These are phyloP conservation scores for Helicocarpus griseus DNA, from an alignment of 2,329 filamentous ascomycete genomes.

Conservation along the genomic window DNA sequence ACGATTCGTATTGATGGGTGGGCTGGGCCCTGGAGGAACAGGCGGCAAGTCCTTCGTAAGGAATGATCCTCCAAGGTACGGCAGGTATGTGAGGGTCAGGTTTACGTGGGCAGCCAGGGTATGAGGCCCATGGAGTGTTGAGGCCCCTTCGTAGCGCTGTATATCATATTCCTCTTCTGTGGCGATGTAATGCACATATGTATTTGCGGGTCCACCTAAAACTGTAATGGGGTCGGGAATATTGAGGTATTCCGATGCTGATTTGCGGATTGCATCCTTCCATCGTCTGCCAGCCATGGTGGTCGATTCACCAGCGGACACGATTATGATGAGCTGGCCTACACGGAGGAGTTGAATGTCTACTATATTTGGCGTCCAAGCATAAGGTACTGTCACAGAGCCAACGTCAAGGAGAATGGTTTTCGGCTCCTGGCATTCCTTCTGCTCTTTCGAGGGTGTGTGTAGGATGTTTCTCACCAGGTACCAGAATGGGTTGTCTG, in stretches of 20 bases:
- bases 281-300: constrained; percentile 89
- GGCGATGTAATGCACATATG: constrained; percentile 73
- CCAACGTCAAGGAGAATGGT: constrained; percentile 83
- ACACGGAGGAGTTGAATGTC: constrained; percentile 79
- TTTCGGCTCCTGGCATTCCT: constrained; percentile 68
- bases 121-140: constrained; percentile 75
- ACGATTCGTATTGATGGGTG: constrained; percentile 68
- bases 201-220: constrained; percentile 80
- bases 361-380: constrained; percentile 85
- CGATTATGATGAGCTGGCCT: constrained; percentile 73
- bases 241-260: constrained; percentile 42
- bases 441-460: constrained; percentile 59
- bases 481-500: constrained; percentile 69
- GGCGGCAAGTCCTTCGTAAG: constrained; percentile 31
- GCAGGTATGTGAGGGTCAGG: constrained; percentile 63
- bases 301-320: constrained; percentile 77
- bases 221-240: constrained; percentile 60
- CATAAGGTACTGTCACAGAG: constrained; percentile 65
- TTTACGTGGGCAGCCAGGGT: constrained; percentile 83
- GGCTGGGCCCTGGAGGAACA: constrained; percentile 47
- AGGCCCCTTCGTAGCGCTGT: constrained; percentile 92
- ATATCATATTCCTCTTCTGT: constrained; percentile 72
- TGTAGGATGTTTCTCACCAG: constrained; percentile 65
- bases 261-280: constrained; percentile 57
- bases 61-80: constrained; percentile 48